These are phyloP conservation scores for Apophysomyces trapeziformis DNA, from an alignment of 371 early-diverging fungal species.

Conservation along the genomic window DNA sequence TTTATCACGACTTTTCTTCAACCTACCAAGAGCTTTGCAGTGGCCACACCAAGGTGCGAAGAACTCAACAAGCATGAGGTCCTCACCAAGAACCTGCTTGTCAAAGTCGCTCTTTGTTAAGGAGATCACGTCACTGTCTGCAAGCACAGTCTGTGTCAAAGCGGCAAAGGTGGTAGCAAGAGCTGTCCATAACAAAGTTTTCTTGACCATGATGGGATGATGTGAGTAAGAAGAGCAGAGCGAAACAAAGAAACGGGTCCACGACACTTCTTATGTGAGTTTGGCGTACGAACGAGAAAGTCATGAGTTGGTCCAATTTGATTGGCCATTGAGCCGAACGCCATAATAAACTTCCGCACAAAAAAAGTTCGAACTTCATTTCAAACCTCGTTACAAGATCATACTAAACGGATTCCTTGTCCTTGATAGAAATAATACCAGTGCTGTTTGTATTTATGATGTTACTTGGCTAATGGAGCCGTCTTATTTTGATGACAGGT, in stretches of 20 bases:
- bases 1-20: background rate
- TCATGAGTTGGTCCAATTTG: constrained; percentile 2
- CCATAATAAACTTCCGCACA: too few species aligned
- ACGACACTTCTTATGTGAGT: background rate
- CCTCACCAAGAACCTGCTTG: constrained; percentile 60
- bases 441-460: too few species aligned
- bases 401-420: too few species aligned
- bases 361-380: too few species aligned
- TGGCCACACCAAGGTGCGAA: constrained; percentile 97
- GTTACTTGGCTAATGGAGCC: too few species aligned
- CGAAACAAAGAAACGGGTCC: constrained; percentile 9
- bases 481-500: too few species aligned
- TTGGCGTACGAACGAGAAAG: background rate
- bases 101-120: constrained; percentile 74
- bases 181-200: constrained; percentile 44
- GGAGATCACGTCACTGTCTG: constrained; percentile 70
- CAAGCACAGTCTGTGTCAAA: constrained; percentile 40
- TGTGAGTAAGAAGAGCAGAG: constrained; percentile 17
- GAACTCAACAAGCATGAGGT: constrained; percentile 90
- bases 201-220: constrained; percentile 43
- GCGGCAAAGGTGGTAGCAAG: constrained; percentile 47
- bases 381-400: too few species aligned
- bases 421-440: too few species aligned
- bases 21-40: constrained; percentile 82
- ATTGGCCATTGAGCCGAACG: background rate